Percentiles rank a stretch among this genome's conserved stretches.
Evolutionary conservation across 2,329 filamentous ascomycete genomes (phyloP).

Genomic region (Alternaria gaisen): DNA sequence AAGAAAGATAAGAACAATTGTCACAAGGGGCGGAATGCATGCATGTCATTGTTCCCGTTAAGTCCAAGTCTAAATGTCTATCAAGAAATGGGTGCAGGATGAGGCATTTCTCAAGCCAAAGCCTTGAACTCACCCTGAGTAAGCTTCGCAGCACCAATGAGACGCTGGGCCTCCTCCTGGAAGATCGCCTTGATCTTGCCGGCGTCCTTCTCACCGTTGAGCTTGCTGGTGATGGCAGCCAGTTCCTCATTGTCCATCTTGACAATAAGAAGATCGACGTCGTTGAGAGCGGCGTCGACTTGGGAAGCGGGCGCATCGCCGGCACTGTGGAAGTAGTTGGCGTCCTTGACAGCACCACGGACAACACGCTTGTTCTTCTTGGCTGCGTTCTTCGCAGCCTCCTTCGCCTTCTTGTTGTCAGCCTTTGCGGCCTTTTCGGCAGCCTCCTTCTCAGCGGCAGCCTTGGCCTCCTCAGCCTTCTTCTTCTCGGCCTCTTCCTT

Average conservation of each 20-base stretch:
- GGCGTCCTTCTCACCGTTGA: constrained; percentile 78
- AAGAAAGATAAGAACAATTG: background rate
- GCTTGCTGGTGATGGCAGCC: constrained; percentile 80
- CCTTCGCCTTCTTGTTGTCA: constrained; percentile 92
- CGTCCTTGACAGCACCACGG: constrained; percentile 92
- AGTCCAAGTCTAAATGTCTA: constrained; percentile 31
- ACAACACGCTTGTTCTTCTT: constrained; percentile 99
- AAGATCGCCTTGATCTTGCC: constrained; percentile 88
- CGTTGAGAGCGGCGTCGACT: constrained; percentile 83
- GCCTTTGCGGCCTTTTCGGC: constrained; percentile 85
- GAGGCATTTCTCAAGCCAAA: constrained; percentile 48
- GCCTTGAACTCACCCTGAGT: constrained; percentile 83
- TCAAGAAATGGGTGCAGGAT: constrained; percentile 4
- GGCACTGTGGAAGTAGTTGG: constrained; percentile 85
- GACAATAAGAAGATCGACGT: constrained; percentile 85
- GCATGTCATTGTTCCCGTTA: constrained; percentile 17
- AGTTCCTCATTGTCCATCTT: constrained; percentile 94
- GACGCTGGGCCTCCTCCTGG: constrained; percentile 76
- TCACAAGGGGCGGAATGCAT: constrained; percentile 5
- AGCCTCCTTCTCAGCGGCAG: constrained; percentile 84
- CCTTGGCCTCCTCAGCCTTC: constrained; percentile 83
- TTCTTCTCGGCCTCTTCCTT: constrained; percentile 84
- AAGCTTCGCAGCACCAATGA: constrained; percentile 83
- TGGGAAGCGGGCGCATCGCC: constrained; percentile 76
- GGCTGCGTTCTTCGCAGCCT: constrained; percentile 96